phyloP scores from a whole-genome alignment of 768 basidiomycete genomes.

The Lactarius tabidus region DNA sequence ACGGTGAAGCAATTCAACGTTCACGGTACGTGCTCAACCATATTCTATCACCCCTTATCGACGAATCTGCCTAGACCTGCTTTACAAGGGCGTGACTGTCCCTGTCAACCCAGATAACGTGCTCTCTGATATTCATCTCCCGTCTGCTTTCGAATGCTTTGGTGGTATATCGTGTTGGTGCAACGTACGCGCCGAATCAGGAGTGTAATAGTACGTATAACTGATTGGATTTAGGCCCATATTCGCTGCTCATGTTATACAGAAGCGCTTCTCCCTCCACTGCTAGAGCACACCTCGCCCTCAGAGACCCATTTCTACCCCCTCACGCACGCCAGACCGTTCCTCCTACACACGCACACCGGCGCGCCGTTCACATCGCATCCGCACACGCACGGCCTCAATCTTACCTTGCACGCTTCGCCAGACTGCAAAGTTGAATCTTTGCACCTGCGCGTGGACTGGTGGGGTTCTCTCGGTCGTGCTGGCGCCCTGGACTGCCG shows the following conservation, averaged over 20 bases:
- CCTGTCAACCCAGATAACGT: constrained; percentile 39
- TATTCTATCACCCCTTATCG: constrained; percentile 7
- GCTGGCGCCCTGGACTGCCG: constrained; percentile 59
- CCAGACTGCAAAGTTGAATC: constrained; percentile 46
- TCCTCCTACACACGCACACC: constrained; percentile 65
- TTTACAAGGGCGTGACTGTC: constrained; percentile 18
- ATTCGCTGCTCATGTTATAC: too few species aligned
- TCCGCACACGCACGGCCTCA: constrained; percentile 37
- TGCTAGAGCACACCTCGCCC: constrained; percentile 61
- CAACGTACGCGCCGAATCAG: constrained; percentile 28
- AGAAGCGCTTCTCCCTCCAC: constrained; percentile 57
- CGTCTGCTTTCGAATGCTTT: constrained; percentile 59
- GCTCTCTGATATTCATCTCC: constrained; percentile 45
- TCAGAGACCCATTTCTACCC: constrained; percentile 72
- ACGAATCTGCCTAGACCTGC: constrained; percentile 14
- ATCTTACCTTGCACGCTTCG: constrained; percentile 57
- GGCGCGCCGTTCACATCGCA: constrained; percentile 58
- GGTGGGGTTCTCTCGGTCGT: constrained; percentile 65
- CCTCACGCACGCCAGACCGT: constrained; percentile 34
- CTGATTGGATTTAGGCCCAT: too few species aligned
- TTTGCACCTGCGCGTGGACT: constrained; percentile 61
- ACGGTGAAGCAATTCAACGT: constrained; percentile 36
- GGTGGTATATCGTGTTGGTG: constrained; percentile 56
- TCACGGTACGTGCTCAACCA: constrained; percentile 42
- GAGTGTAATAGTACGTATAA: constrained; percentile 33